A percentile compares a stretch with the other conserved stretches of the same genome.
Conservation (phyloP, 257 asterid species). For the Solanum neorickii region DNA sequence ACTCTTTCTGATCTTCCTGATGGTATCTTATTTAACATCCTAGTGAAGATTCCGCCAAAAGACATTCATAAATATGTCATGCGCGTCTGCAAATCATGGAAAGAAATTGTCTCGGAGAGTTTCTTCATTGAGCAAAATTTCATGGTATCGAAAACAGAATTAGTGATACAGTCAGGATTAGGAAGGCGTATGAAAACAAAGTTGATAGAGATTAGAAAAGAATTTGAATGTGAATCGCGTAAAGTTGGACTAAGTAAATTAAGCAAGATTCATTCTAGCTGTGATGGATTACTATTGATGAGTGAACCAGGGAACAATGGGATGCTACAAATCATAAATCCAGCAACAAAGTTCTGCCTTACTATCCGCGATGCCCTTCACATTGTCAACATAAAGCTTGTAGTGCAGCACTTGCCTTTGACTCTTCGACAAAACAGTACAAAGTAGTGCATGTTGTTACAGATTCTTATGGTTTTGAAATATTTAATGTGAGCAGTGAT, state of each 20-base stretch:
- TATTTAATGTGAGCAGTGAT: neutral
- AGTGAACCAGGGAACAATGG: neutral
- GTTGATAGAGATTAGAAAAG: neutral
- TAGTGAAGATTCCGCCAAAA: constrained; percentile 1
- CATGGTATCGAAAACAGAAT: neutral
- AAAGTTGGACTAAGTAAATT: neutral
- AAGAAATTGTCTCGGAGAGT: neutral
- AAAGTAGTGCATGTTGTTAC: constrained; percentile 7
- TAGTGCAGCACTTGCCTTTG: constrained; percentile 4
- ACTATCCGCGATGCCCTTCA: neutral
- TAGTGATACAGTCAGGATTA: neutral
- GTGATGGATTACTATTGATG: constrained; percentile 8
- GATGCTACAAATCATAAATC: constrained; percentile 5
- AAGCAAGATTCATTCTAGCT: neutral
- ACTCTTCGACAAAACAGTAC: neutral
- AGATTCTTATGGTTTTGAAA: constrained; percentile 7
- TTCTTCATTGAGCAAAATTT: neutral
- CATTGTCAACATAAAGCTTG: constrained; percentile 1
- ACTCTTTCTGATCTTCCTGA: neutral
- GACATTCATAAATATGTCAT: neutral
- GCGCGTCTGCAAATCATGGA: constrained; percentile 3
- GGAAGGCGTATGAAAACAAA: neutral
- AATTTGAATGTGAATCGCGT: neutral
- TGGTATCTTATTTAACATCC: constrained; percentile 1
- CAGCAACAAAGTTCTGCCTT: neutral